phyloP scores from a whole-genome alignment of 441 rosid species.

The Populus hybrid region DNA sequence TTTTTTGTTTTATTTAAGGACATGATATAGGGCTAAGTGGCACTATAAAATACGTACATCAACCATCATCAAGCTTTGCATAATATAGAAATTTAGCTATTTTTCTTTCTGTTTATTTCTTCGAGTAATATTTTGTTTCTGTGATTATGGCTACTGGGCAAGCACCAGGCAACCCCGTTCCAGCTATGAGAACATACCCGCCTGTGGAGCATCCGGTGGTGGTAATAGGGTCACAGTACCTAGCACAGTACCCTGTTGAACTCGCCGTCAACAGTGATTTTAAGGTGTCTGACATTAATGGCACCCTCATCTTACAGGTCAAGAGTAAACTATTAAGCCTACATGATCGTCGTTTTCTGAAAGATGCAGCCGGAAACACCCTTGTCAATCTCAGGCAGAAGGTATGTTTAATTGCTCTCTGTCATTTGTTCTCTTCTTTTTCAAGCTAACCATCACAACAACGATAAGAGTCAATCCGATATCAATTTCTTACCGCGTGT shows the following conservation, averaged over 20 bases:
- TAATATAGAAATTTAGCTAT: neutral
- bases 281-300: slow-evolving; percentile 21
- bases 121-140: neutral
- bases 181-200: neutral
- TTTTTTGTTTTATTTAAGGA: too few species aligned
- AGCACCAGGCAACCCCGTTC: slow-evolving; percentile 14
- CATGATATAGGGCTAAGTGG: too few species aligned
- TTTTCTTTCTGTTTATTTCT: neutral
- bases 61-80: too few species aligned
- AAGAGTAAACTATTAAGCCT: slow-evolving; percentile 22
- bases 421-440: too few species aligned
- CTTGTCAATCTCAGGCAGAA: slow-evolving; percentile 8
- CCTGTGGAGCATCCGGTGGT: slow-evolving; percentile 11
- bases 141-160: too few species aligned
- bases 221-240: slow-evolving; percentile 9
- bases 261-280: neutral
- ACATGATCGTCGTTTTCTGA: slow-evolving; percentile 22
- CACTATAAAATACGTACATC: too few species aligned
- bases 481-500: too few species aligned
- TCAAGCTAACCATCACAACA: too few species aligned
- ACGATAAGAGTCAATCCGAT: too few species aligned
- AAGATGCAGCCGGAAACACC: slow-evolving; percentile 11
- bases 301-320: slow-evolving; percentile 27
- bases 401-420: neutral
- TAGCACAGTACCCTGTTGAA: neutral